Evolutionary conservation across 129 eudicot species (phyloP).

Genomic region (Flaveria brownii): DNA sequence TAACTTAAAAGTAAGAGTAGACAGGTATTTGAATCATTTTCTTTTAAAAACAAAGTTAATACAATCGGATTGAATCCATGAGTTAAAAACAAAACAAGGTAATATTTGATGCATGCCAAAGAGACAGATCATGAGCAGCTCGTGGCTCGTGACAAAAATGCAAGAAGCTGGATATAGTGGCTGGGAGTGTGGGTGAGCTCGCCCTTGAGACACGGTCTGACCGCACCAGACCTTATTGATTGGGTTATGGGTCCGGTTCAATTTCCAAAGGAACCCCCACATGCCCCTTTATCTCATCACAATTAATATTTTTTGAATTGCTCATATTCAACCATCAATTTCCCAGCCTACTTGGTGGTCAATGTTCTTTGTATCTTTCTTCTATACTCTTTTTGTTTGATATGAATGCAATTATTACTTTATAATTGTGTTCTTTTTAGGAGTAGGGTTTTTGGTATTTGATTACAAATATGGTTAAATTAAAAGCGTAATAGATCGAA

Average conservation of each 20-base stretch:
- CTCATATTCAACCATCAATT: conserved; percentile 14
- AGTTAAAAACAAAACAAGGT: background rate
- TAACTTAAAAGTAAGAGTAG: too few species aligned
- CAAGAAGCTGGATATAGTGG: conserved; percentile 23
- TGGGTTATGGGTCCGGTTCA: conserved; percentile 44
- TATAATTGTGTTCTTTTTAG: too few species aligned
- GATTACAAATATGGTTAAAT: background rate
- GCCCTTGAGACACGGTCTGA: conserved; percentile 45
- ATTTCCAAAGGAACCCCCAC: conserved; percentile 35
- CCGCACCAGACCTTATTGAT: conserved; percentile 38
- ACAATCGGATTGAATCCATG: too few species aligned
- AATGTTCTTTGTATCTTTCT: background rate
- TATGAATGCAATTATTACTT: too few species aligned
- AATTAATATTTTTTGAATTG: background rate
- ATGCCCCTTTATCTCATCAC: conserved; percentile 29
- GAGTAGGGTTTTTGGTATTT: too few species aligned
- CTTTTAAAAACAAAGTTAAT: too few species aligned
- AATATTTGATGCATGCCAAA: background rate
- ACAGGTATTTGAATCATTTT: too few species aligned
- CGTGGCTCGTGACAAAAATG: conserved; percentile 26
- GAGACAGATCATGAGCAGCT: conserved; percentile 8
- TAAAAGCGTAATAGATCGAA: too few species aligned
- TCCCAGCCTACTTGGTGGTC: background rate
- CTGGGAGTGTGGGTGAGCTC: conserved; percentile 24
- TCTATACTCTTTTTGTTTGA: too few species aligned